A percentile compares a stretch with the other conserved stretches of the same genome.
These are phyloP conservation scores for Exophiala lecanii-corni DNA, from an alignment of 2,329 filamentous ascomycete genomes.

Conservation along the genomic window DNA sequence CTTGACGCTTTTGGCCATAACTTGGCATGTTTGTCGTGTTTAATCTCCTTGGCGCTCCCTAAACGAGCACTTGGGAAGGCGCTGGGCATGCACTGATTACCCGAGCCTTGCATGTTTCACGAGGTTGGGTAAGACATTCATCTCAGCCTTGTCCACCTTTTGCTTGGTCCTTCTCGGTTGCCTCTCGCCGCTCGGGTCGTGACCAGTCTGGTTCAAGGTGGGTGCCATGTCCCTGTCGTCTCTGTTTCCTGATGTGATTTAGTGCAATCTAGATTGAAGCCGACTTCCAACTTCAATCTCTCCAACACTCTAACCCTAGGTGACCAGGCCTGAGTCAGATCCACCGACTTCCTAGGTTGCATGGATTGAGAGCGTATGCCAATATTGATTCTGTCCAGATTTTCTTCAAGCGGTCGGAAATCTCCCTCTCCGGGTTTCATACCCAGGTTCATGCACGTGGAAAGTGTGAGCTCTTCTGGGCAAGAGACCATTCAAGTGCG, in stretches of 20 bases:
- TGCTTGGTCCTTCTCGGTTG: too few species aligned
- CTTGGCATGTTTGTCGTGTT: neutral
- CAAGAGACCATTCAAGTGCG: too few species aligned
- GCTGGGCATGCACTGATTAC: too few species aligned
- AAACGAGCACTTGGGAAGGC: neutral
- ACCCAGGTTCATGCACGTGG: too few species aligned
- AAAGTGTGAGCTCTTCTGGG: too few species aligned
- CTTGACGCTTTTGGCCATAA: too few species aligned
- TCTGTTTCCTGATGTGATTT: too few species aligned
- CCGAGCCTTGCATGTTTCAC: neutral
- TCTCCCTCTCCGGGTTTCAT: neutral
- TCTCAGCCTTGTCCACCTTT: neutral
- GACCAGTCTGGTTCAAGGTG: too few species aligned
- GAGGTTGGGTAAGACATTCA: neutral
- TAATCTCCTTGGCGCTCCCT: slow-evolving; percentile 2
- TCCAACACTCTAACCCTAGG: neutral
- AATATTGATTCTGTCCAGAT: neutral
- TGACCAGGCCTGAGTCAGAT: too few species aligned
- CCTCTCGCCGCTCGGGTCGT: too few species aligned
- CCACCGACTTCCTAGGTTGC: too few species aligned
- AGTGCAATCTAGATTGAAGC: neutral
- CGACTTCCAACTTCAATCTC: neutral
- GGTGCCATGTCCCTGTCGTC: too few species aligned
- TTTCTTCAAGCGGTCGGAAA: neutral
- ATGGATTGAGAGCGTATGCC: neutral